Percentiles rank a stretch among this genome's conserved stretches.
Conservation (phyloP, 1,139 yeast genomes). For the Taiozyma sp. region DNA sequence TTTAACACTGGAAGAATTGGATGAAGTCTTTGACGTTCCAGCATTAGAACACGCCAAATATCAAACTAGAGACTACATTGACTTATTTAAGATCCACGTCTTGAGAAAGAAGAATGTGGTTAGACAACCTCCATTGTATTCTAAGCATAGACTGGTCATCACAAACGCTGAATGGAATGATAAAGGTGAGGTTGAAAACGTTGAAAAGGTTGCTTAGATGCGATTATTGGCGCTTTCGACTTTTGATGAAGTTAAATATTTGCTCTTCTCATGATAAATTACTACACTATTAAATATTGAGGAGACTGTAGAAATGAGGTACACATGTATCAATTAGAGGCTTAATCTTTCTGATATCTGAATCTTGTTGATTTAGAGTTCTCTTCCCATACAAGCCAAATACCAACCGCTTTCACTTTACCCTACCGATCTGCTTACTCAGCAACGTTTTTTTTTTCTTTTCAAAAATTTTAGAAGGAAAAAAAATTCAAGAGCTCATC, state of each 20-base stretch:
- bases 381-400: no score
- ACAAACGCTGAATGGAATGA: conserved; percentile 60
- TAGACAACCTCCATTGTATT: conserved; percentile 51
- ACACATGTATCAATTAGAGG: conserved; percentile 23
- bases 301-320: no score
- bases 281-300: no score
- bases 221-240: not conserved
- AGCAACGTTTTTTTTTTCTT: not conserved
- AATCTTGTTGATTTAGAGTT: no score
- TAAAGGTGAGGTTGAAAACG: conserved; percentile 45
- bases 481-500: conserved; percentile 1
- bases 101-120: conserved; percentile 41
- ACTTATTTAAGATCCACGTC: conserved; percentile 36
- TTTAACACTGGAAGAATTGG: conserved; percentile 67
- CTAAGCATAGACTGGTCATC: conserved; percentile 54
- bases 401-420: not conserved
- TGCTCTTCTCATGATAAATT: no score
- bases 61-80: conserved; percentile 43
- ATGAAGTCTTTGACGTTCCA: conserved; percentile 63
- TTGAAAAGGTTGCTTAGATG: conserved; percentile 24
- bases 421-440: not conserved
- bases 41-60: conserved; percentile 48
- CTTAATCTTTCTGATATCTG: no score
- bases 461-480: not conserved
- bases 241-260: not conserved